phyloP scores from a whole-genome alignment of 176 grass and related monocot genomes.

The Eleusine indica region DNA sequence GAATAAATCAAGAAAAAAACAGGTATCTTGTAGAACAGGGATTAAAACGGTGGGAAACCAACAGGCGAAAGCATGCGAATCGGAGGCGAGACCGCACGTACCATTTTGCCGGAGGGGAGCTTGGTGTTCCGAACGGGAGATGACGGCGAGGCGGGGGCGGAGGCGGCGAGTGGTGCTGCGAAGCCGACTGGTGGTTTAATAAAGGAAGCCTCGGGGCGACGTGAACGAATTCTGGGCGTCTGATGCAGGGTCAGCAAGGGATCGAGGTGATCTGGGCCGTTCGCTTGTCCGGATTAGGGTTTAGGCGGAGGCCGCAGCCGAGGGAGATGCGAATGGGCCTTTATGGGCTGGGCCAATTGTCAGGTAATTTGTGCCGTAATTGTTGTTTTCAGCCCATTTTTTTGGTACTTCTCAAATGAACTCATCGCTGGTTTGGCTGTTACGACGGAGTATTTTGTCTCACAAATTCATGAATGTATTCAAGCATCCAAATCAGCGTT shows the following conservation, averaged over 20 bases:
- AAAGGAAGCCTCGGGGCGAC: conserved; percentile 17
- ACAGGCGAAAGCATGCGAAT: no score
- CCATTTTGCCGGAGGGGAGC: conserved; percentile 56
- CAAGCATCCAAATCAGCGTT: no score
- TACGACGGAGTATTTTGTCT: no score
- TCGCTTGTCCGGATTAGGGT: conserved; percentile 46
- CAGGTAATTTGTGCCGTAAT: no score
- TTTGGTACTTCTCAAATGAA: no score
- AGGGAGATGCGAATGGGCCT: neutral
- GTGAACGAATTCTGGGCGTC: conserved; percentile 15
- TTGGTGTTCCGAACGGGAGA: conserved; percentile 52
- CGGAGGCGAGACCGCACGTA: conserved; percentile 19
- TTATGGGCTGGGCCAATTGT: neutral
- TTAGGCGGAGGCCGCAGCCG: conserved; percentile 8
- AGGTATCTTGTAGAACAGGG: neutral
- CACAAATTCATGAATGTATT: no score
- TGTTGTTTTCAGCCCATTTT: no score
- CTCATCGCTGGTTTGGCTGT: no score
- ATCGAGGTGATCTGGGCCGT: conserved; percentile 13
- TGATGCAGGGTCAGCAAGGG: neutral
- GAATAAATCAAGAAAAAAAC: neutral
- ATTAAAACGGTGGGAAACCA: no score
- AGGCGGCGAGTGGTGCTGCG: conserved; percentile 21
- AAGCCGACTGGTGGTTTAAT: conserved; percentile 26
- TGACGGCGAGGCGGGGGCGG: conserved; percentile 14